phyloP scores from a whole-genome alignment of 257 asterid genomes.

The Nicotiana attenuata region DNA sequence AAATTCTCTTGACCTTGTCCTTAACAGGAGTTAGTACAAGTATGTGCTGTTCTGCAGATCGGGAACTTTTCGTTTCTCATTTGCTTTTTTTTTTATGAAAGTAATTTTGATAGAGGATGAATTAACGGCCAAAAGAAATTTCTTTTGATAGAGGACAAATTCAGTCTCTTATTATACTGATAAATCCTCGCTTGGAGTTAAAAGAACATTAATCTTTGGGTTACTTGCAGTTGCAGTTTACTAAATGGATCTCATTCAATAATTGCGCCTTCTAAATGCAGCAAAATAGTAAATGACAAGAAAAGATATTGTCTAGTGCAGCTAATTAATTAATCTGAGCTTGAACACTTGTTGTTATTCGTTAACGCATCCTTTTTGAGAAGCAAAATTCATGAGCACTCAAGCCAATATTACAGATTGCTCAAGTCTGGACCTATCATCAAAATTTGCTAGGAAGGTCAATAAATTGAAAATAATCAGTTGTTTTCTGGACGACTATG shows the following conservation, averaged over 20 bases:
- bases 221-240: background rate
- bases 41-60: conserved; percentile 4
- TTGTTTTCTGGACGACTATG: background rate
- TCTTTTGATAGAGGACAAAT: background rate
- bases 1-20: background rate
- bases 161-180: background rate
- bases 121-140: background rate
- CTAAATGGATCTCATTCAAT: background rate
- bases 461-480: background rate
- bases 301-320: background rate
- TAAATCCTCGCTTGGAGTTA: conserved; percentile 1
- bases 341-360: background rate
- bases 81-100: background rate
- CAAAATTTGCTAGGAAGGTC: background rate
- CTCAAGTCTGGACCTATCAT: background rate
- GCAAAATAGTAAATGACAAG: too few species aligned
- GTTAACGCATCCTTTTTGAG: background rate
- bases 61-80: conserved; percentile 1
- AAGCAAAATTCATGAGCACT: background rate
- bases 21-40: background rate
- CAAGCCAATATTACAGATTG: background rate
- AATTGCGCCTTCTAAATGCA: background rate
- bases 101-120: conserved; percentile 1
- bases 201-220: background rate
- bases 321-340: background rate